Conservation (phyloP, 2,329 filamentous ascomycete species). For the Colletotrichum echinochloae region DNA sequence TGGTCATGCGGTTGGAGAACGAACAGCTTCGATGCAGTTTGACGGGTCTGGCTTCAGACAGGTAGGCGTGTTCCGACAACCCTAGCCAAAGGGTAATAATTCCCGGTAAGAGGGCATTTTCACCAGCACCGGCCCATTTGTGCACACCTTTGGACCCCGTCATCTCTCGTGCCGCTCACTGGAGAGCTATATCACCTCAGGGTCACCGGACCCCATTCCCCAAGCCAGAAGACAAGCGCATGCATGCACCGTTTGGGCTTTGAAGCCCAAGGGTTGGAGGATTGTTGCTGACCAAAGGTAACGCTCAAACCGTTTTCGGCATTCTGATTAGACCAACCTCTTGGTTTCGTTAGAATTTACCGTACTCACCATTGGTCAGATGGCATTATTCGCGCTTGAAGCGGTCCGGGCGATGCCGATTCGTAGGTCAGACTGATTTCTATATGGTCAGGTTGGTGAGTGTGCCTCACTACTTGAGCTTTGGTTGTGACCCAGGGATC, state of each 20-base stretch:
- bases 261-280: not conserved
- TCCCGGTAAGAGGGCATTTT: constrained; percentile 29
- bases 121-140: constrained; percentile 16
- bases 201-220: constrained; percentile 15
- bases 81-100: not conserved
- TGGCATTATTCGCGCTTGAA: constrained; percentile 46
- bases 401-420: constrained; percentile 56
- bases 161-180: not conserved
- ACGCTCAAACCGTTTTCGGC: constrained; percentile 40
- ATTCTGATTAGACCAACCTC: constrained; percentile 54
- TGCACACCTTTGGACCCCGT: not conserved
- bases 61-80: not conserved
- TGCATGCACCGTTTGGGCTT: constrained; percentile 16
- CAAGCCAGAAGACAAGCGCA: constrained; percentile 19
- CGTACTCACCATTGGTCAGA: constrained; percentile 55
- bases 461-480: constrained; percentile 36
- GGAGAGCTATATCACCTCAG: constrained; percentile 4
- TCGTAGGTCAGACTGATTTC: constrained; percentile 55
- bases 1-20: constrained; percentile 19
- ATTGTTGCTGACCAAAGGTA: constrained; percentile 48
- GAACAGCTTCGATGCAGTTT: constrained; percentile 28
- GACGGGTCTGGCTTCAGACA: constrained; percentile 30
- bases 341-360: constrained; percentile 47
- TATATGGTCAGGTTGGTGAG: constrained; percentile 55
- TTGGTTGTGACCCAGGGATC: constrained; percentile 2